These are phyloP conservation scores for Pythium guiyangense DNA, from an alignment of 352 stramenopile genomes.

Conservation along the genomic window DNA sequence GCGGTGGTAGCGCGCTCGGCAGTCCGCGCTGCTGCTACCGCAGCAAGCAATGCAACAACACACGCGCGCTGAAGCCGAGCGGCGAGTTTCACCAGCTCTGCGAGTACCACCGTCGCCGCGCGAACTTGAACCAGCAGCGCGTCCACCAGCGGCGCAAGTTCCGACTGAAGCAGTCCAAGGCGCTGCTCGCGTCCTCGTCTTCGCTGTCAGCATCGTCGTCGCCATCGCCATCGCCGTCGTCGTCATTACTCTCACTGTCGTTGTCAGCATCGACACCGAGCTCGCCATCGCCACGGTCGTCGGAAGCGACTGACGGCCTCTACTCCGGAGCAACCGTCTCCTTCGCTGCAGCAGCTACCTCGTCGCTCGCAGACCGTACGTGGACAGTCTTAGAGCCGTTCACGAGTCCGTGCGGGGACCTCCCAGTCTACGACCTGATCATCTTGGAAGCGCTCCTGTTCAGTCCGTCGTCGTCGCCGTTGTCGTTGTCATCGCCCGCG, in stretches of 20 bases:
- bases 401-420: constrained; percentile 8
- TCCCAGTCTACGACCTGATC: constrained; percentile 2
- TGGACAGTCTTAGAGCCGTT: constrained; percentile 4
- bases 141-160: constrained; percentile 22
- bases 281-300: background rate
- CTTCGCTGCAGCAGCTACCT: background rate
- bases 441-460: constrained; percentile 9
- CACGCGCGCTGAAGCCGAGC: constrained; percentile 35
- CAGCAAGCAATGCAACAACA: constrained; percentile 25
- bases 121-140: constrained; percentile 36
- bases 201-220: no score
- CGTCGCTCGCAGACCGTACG: background rate
- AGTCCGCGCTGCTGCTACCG: constrained; percentile 10
- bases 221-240: background rate
- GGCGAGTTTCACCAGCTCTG: constrained; percentile 27
- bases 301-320: background rate
- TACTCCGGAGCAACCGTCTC: background rate
- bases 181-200: background rate
- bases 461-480: background rate
- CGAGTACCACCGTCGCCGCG: background rate
- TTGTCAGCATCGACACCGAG: background rate
- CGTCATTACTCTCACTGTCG: background rate
- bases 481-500: background rate
- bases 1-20: constrained; percentile 20
- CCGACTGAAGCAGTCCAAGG: background rate